These are phyloP conservation scores for Fusarium acutatum DNA, from an alignment of 2,329 filamentous ascomycete genomes.

Conservation along the genomic window DNA sequence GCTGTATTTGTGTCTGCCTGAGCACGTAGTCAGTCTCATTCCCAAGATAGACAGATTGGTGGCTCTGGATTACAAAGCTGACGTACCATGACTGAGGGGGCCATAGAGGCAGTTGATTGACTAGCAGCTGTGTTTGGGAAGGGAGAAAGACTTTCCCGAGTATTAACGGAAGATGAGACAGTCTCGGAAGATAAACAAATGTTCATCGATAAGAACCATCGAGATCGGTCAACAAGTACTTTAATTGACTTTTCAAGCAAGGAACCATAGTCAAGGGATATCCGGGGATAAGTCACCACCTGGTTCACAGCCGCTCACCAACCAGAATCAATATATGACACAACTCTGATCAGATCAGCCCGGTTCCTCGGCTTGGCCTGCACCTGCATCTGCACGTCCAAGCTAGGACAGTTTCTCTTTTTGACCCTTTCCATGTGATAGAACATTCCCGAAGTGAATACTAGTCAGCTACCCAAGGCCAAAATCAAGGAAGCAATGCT, in stretches of 20 bases:
- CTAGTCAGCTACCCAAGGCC: background rate
- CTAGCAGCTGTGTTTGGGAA: background rate
- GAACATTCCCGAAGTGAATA: background rate
- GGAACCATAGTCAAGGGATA: background rate
- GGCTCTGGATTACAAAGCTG: background rate
- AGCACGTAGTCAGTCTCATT: background rate
- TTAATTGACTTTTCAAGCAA: background rate
- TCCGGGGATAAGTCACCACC: background rate
- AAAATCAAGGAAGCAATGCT: background rate
- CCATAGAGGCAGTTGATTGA: background rate
- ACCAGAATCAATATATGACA: background rate
- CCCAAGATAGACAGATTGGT: background rate
- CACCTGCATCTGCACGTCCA: background rate
- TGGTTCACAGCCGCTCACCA: background rate
- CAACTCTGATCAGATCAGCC: background rate
- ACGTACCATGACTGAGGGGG: constrained; percentile 31
- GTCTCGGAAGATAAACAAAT: background rate
- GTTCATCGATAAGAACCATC: background rate
- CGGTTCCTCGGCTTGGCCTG: background rate
- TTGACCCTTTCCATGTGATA: background rate
- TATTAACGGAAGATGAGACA: background rate
- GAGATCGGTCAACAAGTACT: background rate
- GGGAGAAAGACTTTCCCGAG: background rate
- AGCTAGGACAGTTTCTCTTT: background rate
- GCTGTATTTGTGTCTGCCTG: constrained; percentile 20